These are phyloP conservation scores for Pilaira anomala DNA, from an alignment of 192 early-diverging fungal genomes.

Conservation along the genomic window DNA sequence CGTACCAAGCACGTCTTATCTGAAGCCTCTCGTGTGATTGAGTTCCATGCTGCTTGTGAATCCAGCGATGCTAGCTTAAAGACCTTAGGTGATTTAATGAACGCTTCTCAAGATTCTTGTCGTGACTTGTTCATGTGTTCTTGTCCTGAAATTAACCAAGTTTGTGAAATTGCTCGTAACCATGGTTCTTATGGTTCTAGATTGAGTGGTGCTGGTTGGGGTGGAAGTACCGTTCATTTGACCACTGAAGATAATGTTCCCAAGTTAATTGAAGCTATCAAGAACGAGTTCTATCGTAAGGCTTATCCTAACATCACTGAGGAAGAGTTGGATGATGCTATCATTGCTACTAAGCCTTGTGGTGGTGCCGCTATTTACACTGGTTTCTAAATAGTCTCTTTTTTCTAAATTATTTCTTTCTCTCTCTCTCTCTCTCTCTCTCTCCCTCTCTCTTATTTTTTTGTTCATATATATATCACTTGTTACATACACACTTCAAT, in stretches of 20 bases:
- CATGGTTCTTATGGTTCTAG: slow-evolving; percentile 79
- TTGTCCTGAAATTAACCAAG: slow-evolving; percentile 78
- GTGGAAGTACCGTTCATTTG: slow-evolving; percentile 80
- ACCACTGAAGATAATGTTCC: slow-evolving; percentile 60
- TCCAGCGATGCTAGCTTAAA: slow-evolving; percentile 33
- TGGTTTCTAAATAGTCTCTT: slow-evolving; percentile 18
- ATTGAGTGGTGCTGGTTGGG: slow-evolving; percentile 94
- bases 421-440: too few species aligned
- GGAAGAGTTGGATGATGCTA: slow-evolving; percentile 46
- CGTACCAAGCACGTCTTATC: slow-evolving; percentile 82
- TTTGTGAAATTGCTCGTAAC: slow-evolving; percentile 58
- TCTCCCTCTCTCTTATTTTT: too few species aligned
- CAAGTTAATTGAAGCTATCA: slow-evolving; percentile 59
- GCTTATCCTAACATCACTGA: slow-evolving; percentile 47
- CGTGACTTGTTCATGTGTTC: slow-evolving; percentile 79
- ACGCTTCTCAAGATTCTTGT: slow-evolving; percentile 83
- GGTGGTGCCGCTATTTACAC: slow-evolving; percentile 45
- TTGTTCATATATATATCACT: neutral
- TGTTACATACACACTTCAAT: slow-evolving; percentile 2
- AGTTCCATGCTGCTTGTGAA: slow-evolving; percentile 62
- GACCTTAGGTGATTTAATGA: slow-evolving; percentile 83
- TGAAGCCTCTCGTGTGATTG: slow-evolving; percentile 77
- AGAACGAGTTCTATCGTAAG: slow-evolving; percentile 62
- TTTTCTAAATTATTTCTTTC: too few species aligned
- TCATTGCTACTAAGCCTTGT: slow-evolving; percentile 49